Evolutionary conservation across 352 stramenopile genomes (phyloP), one percentile per base, ranked within the genome.

Genomic region (Phytopythium cucurbitacearum): DNA sequence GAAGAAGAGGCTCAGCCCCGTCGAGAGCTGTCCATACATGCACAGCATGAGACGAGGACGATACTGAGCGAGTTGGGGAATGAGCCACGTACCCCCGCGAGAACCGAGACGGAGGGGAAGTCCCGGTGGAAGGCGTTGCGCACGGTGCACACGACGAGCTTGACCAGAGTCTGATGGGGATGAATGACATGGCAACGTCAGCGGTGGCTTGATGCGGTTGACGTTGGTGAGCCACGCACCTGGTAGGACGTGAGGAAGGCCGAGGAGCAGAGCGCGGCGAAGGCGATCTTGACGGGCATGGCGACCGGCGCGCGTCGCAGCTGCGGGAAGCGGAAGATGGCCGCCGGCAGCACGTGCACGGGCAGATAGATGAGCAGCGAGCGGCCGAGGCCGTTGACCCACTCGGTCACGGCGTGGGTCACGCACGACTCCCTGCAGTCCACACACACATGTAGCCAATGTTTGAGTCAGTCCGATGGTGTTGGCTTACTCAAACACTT

Each of bases 231-330:
- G 7, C 15, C 0, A 36, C 53, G 12, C 45, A 91, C 83, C 75
- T 92, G 80, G 49, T 93, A 89, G 5, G 85, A 88, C 4, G 84
- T 90, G 45, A 94, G 65, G 51, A 94, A 94, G 8, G 81, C 70
- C 38, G 80, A 91, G 16, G 84, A 94, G 48, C 81, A 85, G 34
- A 94, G 64, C 12, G 77, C 80, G 16, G 78, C 73, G 55, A 84
- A 87, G 35, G 74, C 76, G 51, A 89, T 81, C 4, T 67, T 54
- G 10, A 66, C 64, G 3, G 66, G 76, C 36, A 69, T 73, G 6
- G 67, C 70, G 7, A 89, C 42, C 32, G 82, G 85, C 13, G 75
- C 51, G 10, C 39, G 46, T 32, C 79, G 62, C 12, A 94, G 60
- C 42, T 89, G 67, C 51, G 75, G 51, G 48, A 81, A 90, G 34